Evolutionary conservation across 768 basidiomycete genomes (phyloP).

Genomic region (Russula lepida): DNA sequence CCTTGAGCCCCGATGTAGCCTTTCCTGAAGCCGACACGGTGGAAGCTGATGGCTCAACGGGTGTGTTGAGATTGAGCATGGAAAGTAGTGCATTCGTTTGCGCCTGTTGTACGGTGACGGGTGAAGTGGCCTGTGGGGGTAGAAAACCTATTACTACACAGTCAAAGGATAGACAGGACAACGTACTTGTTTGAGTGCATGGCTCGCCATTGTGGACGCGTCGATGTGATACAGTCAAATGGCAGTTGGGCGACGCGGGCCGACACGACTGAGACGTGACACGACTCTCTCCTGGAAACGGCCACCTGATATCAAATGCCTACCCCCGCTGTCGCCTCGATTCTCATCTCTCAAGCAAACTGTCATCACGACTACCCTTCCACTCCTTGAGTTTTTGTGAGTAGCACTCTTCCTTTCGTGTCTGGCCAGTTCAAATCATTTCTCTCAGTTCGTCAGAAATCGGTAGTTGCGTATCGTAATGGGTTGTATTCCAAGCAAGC

Average conservation of each 20-base stretch:
- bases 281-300: not conserved
- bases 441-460: not conserved
- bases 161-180: not conserved
- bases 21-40: conserved; percentile 31
- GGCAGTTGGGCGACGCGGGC: not conserved
- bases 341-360: not conserved
- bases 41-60: conserved; percentile 35
- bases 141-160: not conserved
- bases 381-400: conserved; percentile 3
- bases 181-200: conserved; percentile 38
- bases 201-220: conserved; percentile 34
- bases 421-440: not conserved
- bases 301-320: not conserved
- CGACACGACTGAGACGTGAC: not conserved
- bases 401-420: not conserved
- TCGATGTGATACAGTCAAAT: not conserved
- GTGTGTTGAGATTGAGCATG: conserved; percentile 77
- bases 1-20: conserved; percentile 37
- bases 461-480: conserved; percentile 22
- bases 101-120: conserved; percentile 71
- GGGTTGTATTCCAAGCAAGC: conserved; percentile 40
- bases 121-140: conserved; percentile 30
- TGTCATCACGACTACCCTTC: not conserved
- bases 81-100: conserved; percentile 82
- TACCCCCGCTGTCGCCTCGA: not conserved